Conservation (phyloP, 257 asterid species). For the Voacanga thouarsii region DNA sequence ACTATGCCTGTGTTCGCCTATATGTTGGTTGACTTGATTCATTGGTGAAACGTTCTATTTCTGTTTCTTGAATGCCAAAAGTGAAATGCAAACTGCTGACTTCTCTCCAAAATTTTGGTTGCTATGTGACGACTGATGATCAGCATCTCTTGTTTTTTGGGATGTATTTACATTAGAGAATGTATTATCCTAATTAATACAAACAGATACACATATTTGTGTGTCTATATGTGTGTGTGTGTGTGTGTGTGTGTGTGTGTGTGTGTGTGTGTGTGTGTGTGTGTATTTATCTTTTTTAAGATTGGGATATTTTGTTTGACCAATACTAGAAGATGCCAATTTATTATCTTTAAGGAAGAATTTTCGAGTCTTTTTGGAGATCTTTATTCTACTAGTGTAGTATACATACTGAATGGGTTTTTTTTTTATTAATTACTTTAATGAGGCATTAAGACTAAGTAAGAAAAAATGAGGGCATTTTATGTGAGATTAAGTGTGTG, state of each 20-base stretch:
- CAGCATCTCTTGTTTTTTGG: conserved; percentile 3
- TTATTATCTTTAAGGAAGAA: conserved; percentile 2
- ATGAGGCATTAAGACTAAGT: too few species aligned
- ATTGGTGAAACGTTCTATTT: not conserved
- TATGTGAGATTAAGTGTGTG: not conserved
- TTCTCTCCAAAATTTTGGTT: not conserved
- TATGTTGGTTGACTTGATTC: not conserved
- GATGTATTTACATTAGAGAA: not conserved
- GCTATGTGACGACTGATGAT: not conserved
- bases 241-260: too few species aligned
- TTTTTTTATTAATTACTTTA: too few species aligned
- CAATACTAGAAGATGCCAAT: not conserved
- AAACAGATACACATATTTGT: too few species aligned
- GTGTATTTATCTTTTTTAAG: conserved; percentile 10
- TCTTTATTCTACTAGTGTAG: not conserved
- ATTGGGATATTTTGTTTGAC: conserved; percentile 9
- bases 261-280: too few species aligned
- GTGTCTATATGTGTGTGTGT: too few species aligned
- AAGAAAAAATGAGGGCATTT: not conserved
- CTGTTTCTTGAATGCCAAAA: not conserved
- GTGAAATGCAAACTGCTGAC: not conserved
- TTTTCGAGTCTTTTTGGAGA: not conserved
- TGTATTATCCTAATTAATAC: not conserved
- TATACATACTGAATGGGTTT: not conserved
- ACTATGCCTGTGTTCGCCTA: too few species aligned